Evolutionary conservation across 169 alveolate species (phyloP).

Genomic region (Plasmodium gonderi): DNA sequence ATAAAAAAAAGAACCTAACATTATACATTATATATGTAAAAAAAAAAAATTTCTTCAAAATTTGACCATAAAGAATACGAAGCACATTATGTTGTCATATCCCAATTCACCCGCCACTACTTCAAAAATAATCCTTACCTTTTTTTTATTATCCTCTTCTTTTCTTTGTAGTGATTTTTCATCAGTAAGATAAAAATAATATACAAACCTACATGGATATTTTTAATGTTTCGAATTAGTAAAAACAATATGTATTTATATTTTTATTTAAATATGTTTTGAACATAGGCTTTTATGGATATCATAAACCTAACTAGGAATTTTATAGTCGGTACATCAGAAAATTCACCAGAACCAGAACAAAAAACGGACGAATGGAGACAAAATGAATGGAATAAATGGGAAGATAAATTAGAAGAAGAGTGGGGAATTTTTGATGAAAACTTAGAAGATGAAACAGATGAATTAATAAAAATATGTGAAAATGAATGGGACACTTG

Average conservation of each 20-base stretch:
- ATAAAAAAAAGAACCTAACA: not conserved
- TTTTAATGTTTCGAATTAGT: not conserved
- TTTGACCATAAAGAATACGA: not conserved
- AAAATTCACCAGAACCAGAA: not conserved
- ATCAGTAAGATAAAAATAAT: not conserved
- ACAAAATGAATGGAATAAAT: conserved; percentile 8
- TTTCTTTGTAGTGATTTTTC: not conserved
- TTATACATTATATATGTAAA: not conserved
- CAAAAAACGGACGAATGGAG: conserved; percentile 6
- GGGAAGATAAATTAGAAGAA: conserved; percentile 1
- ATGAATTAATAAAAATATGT: not conserved
- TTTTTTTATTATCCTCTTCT: not conserved
- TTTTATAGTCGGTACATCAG: not conserved
- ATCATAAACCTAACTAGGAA: not conserved
- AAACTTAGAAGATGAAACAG: conserved; percentile 7
- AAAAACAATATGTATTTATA: not conserved
- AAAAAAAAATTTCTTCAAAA: not conserved
- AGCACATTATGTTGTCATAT: not conserved
- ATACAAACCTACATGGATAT: not conserved
- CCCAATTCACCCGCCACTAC: not conserved
- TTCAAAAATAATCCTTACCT: not conserved
- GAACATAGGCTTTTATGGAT: not conserved
- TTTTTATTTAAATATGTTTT: not conserved
- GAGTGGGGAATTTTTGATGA: not conserved
- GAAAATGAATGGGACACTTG: conserved; percentile 10